Evolutionary conservation across 306 rosid genomes (phyloP), one percentile per base, ranked within the genome.

Genomic region (Psophocarpus tetragonolobus): DNA sequence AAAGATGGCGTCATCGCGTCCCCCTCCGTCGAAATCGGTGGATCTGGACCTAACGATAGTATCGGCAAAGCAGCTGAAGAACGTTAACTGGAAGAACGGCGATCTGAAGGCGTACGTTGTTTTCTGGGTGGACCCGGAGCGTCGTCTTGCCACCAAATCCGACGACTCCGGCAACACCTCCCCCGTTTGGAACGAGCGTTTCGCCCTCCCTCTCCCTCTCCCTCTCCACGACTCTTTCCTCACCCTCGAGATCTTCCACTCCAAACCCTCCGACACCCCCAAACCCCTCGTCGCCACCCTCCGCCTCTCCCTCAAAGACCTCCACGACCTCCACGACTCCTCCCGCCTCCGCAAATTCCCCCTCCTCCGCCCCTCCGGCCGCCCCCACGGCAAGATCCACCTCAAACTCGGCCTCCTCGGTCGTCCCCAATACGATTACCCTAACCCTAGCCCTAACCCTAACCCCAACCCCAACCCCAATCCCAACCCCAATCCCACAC

Each of bases 141-240:
- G 93, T 15, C 93, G 98, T 0, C 92, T 93, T 12, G 98, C 97
- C 74, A 91, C 97, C 30, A 91, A 91, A 80, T 88, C 98, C 29
- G 98, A 93, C 78, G 98, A 93, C 41, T 84, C 93, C 20, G 97
- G 98, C 6, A 82, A 84, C 3, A 91, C 90, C 38, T 61, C 68
- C 41, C 98, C 98, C 2, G 87, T 91, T 65, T 93, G 98, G 97
- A 93, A 93, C 88, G 98, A 93, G 79, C 92, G 93, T 2, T 93
- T 93, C 86, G 75, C 94, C 17, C 87, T 93, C 58, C 90, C 97
- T 0, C 88, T 93, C 77, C 13, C 85, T 5, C 74, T 65, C 4
- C 64, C 90, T 3, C 84, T 88, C 72, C 81, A 75, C 36, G 88
- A 91, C 6, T 82, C 94, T 42, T 77, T 76, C 85, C 97, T 93